Base-by-base conservation (phyloP, 164 flowering plant species). In the Kingdonia uniflora region DNA sequence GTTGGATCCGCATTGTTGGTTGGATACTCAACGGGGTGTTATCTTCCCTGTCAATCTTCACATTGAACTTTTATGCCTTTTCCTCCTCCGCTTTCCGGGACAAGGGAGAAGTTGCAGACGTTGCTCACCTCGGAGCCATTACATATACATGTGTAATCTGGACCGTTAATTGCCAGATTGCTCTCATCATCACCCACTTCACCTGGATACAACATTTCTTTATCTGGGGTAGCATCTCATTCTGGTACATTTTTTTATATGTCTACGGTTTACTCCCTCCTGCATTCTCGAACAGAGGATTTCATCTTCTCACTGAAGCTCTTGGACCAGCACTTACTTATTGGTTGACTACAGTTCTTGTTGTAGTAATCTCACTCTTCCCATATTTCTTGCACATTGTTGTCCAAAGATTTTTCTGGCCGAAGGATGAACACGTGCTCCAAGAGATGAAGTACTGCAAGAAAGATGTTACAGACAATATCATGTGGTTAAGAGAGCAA, bases 141-240 rank as follows among this genome's bases (percentile, higher is more conserved):
- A 72, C 62, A 47, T 80, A 56, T 63, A 76, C 85, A 0, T 68
- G 80, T 56, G 21, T 80, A 21, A 73, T 82, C 24, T 82, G 88
- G 80, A 62, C 79, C 0, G 85, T 82, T 2, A 82, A 80, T 48
- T 76, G 76, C 64, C 88, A 80, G 58, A 76, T 79, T 48, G 80
- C 82, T 0, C 75, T 82, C 8, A 65, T 66, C 45, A 72, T 76
- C 54, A 71, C 54, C 56, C 79, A 82, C 68, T 82, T 82, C 76
- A 82, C 83, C 6, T 77, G 80, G 81, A 76, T 80, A 44, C 80
- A 76, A 56, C 85, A 80, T 60, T 45, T 78, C n/a, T 65, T 76
- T 59, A 65, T 80, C 19, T 82, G 88, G 88, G 85, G 81, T 0
- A 77, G 85, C 70, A 76, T 82, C 39, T 14, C 24, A 8, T 46